phyloP scores from a whole-genome alignment of 805 yeast genomes.

The Saccharomycopsis amapae region DNA sequence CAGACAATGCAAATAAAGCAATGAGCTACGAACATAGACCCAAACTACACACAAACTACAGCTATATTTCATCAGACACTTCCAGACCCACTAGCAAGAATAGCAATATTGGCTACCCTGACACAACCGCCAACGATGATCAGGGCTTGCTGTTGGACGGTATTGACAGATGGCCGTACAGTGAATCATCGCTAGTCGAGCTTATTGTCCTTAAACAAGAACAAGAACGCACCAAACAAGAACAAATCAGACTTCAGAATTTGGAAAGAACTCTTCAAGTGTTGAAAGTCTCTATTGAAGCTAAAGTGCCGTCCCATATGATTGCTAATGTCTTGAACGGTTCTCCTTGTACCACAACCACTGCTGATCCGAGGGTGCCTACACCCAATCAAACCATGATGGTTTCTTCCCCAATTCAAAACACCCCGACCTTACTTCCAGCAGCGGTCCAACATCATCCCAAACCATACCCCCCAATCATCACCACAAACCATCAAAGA shows the following conservation, averaged over 20 bases:
- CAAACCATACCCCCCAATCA: constrained; percentile 5
- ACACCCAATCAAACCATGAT: constrained; percentile 4
- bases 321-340: constrained; percentile 63
- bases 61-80: no score
- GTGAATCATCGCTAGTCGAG: constrained; percentile 50
- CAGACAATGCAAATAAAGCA: no score
- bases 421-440: background rate
- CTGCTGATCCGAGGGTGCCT: constrained; percentile 1
- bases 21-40: no score
- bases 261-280: constrained; percentile 54
- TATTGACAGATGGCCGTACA: constrained; percentile 44
- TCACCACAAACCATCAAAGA: constrained; percentile 14
- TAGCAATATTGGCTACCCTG: no score
- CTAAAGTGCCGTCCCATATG: constrained; percentile 56
- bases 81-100: no score
- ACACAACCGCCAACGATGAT: no score
- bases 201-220: constrained; percentile 57
- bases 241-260: constrained; percentile 59
- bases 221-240: constrained; percentile 80
- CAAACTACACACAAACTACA: no score
- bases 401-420: no score
- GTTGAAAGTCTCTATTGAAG: constrained; percentile 49
- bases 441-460: background rate
- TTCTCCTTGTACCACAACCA: constrained; percentile 24
- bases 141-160: no score